Base-by-base conservation (phyloP, 2,329 filamentous ascomycete species). In the Shiraia bambusicola region DNA sequence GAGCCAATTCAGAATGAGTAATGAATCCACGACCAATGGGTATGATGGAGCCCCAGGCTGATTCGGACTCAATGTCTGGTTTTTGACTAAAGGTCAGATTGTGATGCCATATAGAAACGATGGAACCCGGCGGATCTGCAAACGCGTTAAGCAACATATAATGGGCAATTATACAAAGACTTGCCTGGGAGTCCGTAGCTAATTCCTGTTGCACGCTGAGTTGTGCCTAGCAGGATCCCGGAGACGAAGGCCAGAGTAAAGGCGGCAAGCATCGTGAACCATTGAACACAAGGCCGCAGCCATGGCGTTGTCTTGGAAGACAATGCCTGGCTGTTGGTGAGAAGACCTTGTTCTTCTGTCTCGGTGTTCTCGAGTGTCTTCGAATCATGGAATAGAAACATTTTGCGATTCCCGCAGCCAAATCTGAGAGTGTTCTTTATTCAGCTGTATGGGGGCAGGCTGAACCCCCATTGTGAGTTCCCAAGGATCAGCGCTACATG, bases 21-120 rank as follows among this genome's bases (percentile, higher is more conserved):
- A 47, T 30, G 19, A 47, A 47, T 26, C 43, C 43, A 8, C 34
- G 31, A n/a, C 38, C 43, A 30, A 32, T 28, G 8, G 43, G 43
- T 8, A 47, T 31, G 25, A 42, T 35, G 6, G 15, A 31, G 27
- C 25, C n/a, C 45, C 45, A 49, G n/a, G 41, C 45, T 15, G 15
- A 13, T 36, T 49, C 37, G 14, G 37, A 35, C 6, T 37, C 16
- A 2, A 22, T 14, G 4, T 17, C 25, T n/a, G 39, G 40, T 2
- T 26, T 34, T 11, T 32, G 19, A 6, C 22, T 33, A 28, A 47
- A 47, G 2, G 39, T 40, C 15, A 17, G 12, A 9, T 43, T 40
- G 4, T 34, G 15, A 12, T 37, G 13, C 44, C 44, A 47, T n/a
- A 38, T 31, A 14, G 27, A 13, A 7, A 15, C 11, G 6, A 35